A percentile compares a stretch with the other conserved stretches of the same genome.
Evolutionary conservation across 768 basidiomycete genomes (phyloP).

Genomic region (Scleroderma bovista): DNA sequence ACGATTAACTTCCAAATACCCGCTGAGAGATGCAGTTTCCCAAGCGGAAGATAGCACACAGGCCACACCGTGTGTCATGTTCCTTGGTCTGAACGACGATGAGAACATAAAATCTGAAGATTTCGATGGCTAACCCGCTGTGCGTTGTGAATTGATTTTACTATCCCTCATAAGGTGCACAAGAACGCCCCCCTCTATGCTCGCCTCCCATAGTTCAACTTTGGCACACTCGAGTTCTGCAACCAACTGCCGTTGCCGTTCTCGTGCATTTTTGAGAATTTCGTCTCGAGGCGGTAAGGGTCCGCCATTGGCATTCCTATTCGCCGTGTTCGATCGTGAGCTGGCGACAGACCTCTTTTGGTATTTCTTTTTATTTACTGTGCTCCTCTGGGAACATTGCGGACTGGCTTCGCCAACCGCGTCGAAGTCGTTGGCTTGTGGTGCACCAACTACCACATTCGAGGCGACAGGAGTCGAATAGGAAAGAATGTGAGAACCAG

Average conservation of each 20-base stretch:
- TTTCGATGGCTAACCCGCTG: no score
- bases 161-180: slow-evolving; percentile 38
- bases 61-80: no score
- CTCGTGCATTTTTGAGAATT: slow-evolving; percentile 47
- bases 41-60: no score
- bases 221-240: slow-evolving; percentile 56
- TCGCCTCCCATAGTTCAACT: slow-evolving; percentile 68
- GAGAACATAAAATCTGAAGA: no score
- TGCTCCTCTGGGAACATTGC: background rate
- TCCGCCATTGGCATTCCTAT: slow-evolving; percentile 25
- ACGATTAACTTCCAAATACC: no score
- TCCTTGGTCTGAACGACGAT: no score
- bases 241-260: slow-evolving; percentile 46
- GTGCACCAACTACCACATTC: slow-evolving; percentile 33
- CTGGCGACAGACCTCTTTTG: slow-evolving; percentile 25
- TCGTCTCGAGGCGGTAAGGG: slow-evolving; percentile 43
- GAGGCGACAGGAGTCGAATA: slow-evolving; percentile 33
- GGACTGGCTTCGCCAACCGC: background rate
- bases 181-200: slow-evolving; percentile 63
- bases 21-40: no score
- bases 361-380: slow-evolving; percentile 28
- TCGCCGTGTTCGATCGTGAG: slow-evolving; percentile 4
- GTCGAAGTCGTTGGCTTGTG: background rate
- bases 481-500: slow-evolving; percentile 70
- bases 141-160: background rate